Percentiles rank a stretch among this genome's conserved stretches.
phyloP scores from a whole-genome alignment of 306 rosid species.

The Prunus fruticosa region DNA sequence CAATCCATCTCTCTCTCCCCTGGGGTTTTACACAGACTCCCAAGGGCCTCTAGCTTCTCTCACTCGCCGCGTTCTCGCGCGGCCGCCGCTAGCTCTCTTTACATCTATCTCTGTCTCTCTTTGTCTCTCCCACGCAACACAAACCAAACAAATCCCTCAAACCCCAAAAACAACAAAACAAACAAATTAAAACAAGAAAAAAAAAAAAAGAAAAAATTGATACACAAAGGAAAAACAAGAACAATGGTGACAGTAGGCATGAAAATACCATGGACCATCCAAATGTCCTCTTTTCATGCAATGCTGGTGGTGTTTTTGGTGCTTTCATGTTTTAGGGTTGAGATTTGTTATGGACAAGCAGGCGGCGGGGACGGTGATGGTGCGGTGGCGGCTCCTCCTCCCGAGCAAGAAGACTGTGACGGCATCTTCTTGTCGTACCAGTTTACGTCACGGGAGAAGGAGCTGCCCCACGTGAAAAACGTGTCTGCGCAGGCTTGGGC shows the following conservation, averaged over 20 bases:
- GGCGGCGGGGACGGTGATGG: slow-evolving; percentile 6
- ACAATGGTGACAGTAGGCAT: slow-evolving; percentile 15
- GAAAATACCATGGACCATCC: slow-evolving; percentile 26
- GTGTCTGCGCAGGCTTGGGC: slow-evolving; percentile 78
- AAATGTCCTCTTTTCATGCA: neutral
- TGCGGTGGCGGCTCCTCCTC: slow-evolving; percentile 20
- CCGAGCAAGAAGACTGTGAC: slow-evolving; percentile 44
- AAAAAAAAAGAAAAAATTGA: neutral
- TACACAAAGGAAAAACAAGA: neutral
- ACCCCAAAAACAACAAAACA: neutral
- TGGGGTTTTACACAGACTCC: slow-evolving; percentile 29
- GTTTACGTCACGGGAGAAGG: slow-evolving; percentile 42
- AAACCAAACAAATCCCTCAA: neutral
- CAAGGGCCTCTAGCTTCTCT: neutral
- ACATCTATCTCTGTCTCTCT: neutral
- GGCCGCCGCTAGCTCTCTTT: slow-evolving; percentile 14
- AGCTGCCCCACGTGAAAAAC: slow-evolving; percentile 56
- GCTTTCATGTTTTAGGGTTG: slow-evolving; percentile 7
- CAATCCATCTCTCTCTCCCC: slow-evolving; percentile 15
- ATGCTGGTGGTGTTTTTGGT: slow-evolving; percentile 1
- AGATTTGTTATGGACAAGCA: slow-evolving; percentile 39
- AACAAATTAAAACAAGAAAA: neutral
- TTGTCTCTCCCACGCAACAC: neutral
- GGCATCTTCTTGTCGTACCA: slow-evolving; percentile 69
- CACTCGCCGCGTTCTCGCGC: slow-evolving; percentile 37